These are phyloP conservation scores for Penicillium odoratum DNA, from an alignment of 495 filamentous ascomycete species.

Conservation along the genomic window DNA sequence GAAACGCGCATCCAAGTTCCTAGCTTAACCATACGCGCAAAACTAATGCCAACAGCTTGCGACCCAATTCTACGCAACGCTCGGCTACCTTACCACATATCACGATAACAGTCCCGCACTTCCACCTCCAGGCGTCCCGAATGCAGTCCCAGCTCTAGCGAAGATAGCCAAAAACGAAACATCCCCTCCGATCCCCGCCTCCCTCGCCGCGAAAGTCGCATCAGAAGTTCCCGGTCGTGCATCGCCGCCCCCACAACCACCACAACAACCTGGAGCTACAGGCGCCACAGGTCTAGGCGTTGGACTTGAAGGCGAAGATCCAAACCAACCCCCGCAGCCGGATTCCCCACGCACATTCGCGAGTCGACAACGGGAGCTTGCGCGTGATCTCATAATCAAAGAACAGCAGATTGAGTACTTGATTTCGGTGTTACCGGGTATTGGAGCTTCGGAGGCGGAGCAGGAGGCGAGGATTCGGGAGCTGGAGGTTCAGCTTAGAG, in stretches of 20 bases:
- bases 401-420: slow-evolving; percentile 93
- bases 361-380: slow-evolving; percentile 73
- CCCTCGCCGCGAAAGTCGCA: slow-evolving; percentile 26
- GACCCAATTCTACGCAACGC: slow-evolving; percentile 83
- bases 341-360: slow-evolving; percentile 67
- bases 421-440: slow-evolving; percentile 79
- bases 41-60: slow-evolving; percentile 59
- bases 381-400: slow-evolving; percentile 82
- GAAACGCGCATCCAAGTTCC: background rate
- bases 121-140: slow-evolving; percentile 56
- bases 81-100: slow-evolving; percentile 80
- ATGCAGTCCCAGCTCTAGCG: slow-evolving; percentile 47
- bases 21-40: background rate
- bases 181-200: slow-evolving; percentile 43
- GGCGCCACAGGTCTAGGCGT: background rate
- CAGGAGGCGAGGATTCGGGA: slow-evolving; percentile 74
- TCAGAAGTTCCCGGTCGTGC: slow-evolving; percentile 23
- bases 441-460: slow-evolving; percentile 79
- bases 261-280: slow-evolving; percentile 22
- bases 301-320: slow-evolving; percentile 23
- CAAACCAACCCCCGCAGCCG: slow-evolving; percentile 44
- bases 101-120: slow-evolving; percentile 72
- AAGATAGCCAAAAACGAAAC: slow-evolving; percentile 45
- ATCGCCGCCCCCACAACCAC: slow-evolving; percentile 30
- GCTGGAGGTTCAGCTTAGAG: slow-evolving; percentile 73